These are phyloP conservation scores for Pyricularia sp. DNA, from an alignment of 2,329 filamentous ascomycete genomes.

Conservation along the genomic window DNA sequence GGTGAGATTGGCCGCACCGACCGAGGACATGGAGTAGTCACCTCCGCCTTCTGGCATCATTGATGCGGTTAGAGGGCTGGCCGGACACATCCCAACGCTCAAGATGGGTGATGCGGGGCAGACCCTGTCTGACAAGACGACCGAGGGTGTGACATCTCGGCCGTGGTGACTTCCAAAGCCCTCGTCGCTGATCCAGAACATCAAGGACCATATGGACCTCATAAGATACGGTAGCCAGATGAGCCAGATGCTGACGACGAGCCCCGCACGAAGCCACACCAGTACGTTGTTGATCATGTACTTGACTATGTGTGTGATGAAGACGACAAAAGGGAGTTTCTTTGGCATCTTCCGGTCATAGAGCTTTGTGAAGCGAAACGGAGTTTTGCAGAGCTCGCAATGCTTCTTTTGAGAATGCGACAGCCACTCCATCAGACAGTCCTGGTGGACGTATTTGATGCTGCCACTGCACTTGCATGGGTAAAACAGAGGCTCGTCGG, in stretches of 20 bases:
- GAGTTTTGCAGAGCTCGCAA: conserved; percentile 97
- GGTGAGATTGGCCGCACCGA: conserved; percentile 18
- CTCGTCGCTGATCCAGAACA: conserved; percentile 90
- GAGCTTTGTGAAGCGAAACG: conserved; percentile 94
- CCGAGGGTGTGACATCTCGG: conserved; percentile 11
- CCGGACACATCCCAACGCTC: conserved; percentile 19
- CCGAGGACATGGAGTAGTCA: neutral
- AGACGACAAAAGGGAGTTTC: conserved; percentile 66
- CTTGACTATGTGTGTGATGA: conserved; percentile 62
- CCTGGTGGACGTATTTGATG: conserved; percentile 96
- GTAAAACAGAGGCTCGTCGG: conserved; percentile 81
- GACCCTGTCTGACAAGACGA: conserved; percentile 16
- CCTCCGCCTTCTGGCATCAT: neutral
- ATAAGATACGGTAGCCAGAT: conserved; percentile 81
- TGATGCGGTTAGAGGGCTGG: conserved; percentile 23
- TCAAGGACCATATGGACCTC: conserved; percentile 78
- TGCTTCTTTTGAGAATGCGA: conserved; percentile 99
- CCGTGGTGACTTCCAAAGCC: conserved; percentile 29
- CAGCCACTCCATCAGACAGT: conserved; percentile 97
- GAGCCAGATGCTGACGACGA: conserved; percentile 82
- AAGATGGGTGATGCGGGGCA: conserved; percentile 15
- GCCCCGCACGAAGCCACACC: conserved; percentile 62
- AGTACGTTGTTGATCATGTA: conserved; percentile 60
- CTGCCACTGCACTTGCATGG: conserved; percentile 98
- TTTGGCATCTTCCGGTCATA: conserved; percentile 91